A percentile compares a stretch with the other conserved stretches of the same genome.
Conservation (phyloP, 495 filamentous ascomycete genomes). For the Tetracladium setigerum region DNA sequence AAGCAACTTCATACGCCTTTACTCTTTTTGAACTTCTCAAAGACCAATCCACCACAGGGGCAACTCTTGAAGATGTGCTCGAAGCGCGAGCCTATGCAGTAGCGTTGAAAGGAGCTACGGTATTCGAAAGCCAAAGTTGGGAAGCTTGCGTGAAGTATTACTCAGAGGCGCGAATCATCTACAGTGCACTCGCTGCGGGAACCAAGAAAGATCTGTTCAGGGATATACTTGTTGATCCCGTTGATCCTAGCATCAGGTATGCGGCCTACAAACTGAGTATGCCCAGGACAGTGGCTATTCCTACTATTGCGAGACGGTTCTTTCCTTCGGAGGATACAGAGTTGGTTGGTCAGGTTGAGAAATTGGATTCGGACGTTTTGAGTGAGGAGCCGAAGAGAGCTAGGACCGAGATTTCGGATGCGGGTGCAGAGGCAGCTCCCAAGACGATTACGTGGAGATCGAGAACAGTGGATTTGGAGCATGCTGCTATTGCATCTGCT, state of each 20-base stretch:
- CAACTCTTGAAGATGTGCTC: slow-evolving; percentile 63
- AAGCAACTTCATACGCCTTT: slow-evolving; percentile 64
- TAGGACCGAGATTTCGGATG: slow-evolving; percentile 41
- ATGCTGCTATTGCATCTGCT: slow-evolving; percentile 82
- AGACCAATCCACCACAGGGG: slow-evolving; percentile 48
- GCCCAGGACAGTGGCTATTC: slow-evolving; percentile 71
- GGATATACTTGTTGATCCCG: slow-evolving; percentile 74
- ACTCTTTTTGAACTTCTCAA: slow-evolving; percentile 59
- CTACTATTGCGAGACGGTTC: slow-evolving; percentile 66
- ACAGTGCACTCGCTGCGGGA: slow-evolving; percentile 53
- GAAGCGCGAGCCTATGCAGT: slow-evolving; percentile 82
- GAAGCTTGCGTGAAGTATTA: slow-evolving; percentile 66
- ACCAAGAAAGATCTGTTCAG: slow-evolving; percentile 69
- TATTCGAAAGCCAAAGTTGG: slow-evolving; percentile 86
- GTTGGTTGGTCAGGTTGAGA: slow-evolving; percentile 59
- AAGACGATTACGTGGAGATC: slow-evolving; percentile 83
- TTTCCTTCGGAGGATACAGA: slow-evolving; percentile 57
- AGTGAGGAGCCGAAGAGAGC: slow-evolving; percentile 50
- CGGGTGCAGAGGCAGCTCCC: slow-evolving; percentile 46
- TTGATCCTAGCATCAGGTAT: slow-evolving; percentile 91
- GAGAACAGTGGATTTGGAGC: slow-evolving; percentile 79
- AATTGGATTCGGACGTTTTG: slow-evolving; percentile 63
- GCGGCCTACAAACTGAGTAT: slow-evolving; percentile 86
- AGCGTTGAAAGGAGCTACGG: slow-evolving; percentile 62
- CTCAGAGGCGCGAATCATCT: slow-evolving; percentile 73